Evolutionary conservation across 2,329 filamentous ascomycete species (phyloP), one percentile per base, ranked within the genome.

Genomic region (Aspergillus sp.): DNA sequence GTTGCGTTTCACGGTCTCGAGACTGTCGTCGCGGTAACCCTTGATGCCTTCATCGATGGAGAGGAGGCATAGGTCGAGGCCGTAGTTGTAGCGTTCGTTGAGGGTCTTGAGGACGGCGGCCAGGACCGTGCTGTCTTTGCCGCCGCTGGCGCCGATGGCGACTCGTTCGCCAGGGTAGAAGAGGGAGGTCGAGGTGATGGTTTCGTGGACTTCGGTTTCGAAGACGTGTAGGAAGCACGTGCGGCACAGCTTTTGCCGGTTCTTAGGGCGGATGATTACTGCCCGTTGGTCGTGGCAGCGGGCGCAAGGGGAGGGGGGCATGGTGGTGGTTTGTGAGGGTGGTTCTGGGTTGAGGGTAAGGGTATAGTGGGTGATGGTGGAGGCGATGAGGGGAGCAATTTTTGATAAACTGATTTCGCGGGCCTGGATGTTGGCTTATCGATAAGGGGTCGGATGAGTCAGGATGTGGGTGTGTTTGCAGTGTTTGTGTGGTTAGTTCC

Each of bases 21-120:
- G 81, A 52, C 91, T 96, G 77, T 99, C 95, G 73, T 99, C 96
- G 62, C 96, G 86, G 72, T 99, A 99, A 6, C 95, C 95, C 70
- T 91, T 95, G 80, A 99, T 99, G 6, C 95, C 95, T 77, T 99
- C 96, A 67, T 99, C 95, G 69, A 99, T 94, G 63, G 91, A 96
- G 45, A 99, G 83, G 0, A 99, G 82, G 0, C 96, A 85, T 2
- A 99, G 84, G 47, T 98, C 87, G 5, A 99, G 81, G 1, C 90
- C 91, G 74, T 98, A 98, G 66, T 89, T 82, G 74, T 97, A 87
- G 49, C 93, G 87, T 74, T 96, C 91, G 69, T 99, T 98, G 3
- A 99, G 82, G 0, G 92, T 97, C 76, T 97, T 97, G 55, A 99
- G 84, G 0, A 99, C 93, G 0, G 92, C 96, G 4, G 95, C 95